Percentiles rank a stretch among this genome's conserved stretches.
Conservation (phyloP, 1,284 basidiomycete species). For the Gomphus bonarii region DNA sequence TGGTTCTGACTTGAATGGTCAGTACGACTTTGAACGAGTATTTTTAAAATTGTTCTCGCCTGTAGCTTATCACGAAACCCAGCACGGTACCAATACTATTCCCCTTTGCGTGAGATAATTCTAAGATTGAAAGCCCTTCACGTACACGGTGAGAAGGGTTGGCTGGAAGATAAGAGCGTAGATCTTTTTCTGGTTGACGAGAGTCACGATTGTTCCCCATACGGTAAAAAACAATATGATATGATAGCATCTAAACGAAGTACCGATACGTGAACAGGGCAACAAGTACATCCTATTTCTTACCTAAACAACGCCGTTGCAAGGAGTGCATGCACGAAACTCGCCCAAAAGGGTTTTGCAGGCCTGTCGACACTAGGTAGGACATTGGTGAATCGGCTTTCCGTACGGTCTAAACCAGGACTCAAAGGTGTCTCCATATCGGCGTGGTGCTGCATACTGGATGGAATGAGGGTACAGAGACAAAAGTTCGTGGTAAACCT, state of each 20-base stretch:
- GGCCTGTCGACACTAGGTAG: neutral
- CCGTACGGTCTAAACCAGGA: neutral
- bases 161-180: slow-evolving; percentile 34
- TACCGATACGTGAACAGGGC: slow-evolving; percentile 37
- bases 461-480: no score
- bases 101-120: neutral
- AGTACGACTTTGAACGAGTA: neutral
- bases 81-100: slow-evolving; percentile 50
- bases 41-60: slow-evolving; percentile 20
- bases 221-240: slow-evolving; percentile 49
- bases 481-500: no score
- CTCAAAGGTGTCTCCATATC: neutral
- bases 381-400: neutral
- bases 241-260: slow-evolving; percentile 56
- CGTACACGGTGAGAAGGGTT: slow-evolving; percentile 54
- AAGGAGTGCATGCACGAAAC: slow-evolving; percentile 5
- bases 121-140: slow-evolving; percentile 3
- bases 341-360: neutral
- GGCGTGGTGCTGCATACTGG: neutral
- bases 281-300: neutral
- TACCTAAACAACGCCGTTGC: slow-evolving; percentile 8
- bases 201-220: slow-evolving; percentile 45
- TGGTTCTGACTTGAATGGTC: slow-evolving; percentile 32
- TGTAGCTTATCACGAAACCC: slow-evolving; percentile 45
- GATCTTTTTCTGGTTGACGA: slow-evolving; percentile 36